phyloP scores from a whole-genome alignment of 2,329 filamentous ascomycete species.

The Zelopaecilomyces penicillatus region DNA sequence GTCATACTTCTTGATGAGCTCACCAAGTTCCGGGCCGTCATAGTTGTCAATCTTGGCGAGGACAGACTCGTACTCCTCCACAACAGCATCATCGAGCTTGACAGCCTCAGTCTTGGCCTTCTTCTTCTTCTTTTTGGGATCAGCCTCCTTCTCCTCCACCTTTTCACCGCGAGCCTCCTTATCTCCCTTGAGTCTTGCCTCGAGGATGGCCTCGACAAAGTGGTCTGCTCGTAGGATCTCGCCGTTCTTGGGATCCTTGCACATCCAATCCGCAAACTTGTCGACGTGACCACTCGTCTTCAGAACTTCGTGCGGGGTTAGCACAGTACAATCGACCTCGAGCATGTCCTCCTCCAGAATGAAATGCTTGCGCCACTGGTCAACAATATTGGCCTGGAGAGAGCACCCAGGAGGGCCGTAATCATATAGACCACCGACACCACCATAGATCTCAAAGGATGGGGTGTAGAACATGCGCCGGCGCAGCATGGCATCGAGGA shows the following conservation, averaged over 20 bases:
- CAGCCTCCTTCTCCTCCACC: conserved; percentile 66
- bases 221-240: conserved; percentile 96
- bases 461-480: conserved; percentile 92
- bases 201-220: conserved; percentile 88
- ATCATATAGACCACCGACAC: conserved; percentile 82
- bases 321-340: conserved; percentile 85
- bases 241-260: conserved; percentile 94
- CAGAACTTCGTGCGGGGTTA: conserved; percentile 88
- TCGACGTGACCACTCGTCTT: conserved; percentile 96
- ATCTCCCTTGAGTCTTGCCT: conserved; percentile 78
- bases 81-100: conserved; percentile 78
- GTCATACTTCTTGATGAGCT: conserved; percentile 83
- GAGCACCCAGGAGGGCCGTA: conserved; percentile 85
- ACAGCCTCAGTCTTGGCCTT: conserved; percentile 74
- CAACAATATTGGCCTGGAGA: conserved; percentile 79
- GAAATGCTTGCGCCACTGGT: conserved; percentile 89
- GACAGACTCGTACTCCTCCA: conserved; percentile 83
- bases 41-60: conserved; percentile 95
- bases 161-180: conserved; percentile 85
- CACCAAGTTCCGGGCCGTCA: conserved; percentile 74
- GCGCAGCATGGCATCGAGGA: conserved; percentile 77
- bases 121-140: conserved; percentile 74
- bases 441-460: conserved; percentile 91
- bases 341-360: conserved; percentile 90
- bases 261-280: conserved; percentile 99